phyloP scores from a whole-genome alignment of 2,329 filamentous ascomycete genomes.

The Colletotrichum graminicola region DNA sequence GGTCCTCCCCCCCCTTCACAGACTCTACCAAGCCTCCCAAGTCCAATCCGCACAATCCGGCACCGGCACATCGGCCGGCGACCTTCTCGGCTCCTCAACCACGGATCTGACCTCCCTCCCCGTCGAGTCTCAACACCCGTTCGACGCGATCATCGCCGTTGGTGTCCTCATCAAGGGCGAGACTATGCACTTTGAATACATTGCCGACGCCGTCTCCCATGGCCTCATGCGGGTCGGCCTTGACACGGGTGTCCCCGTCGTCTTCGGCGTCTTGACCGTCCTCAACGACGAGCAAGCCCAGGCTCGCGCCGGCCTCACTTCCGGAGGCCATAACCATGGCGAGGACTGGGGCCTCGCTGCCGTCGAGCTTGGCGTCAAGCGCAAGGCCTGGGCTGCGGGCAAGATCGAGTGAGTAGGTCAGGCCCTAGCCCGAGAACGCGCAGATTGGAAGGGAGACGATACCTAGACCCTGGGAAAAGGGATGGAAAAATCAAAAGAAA shows the following conservation, averaged over 20 bases:
- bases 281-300: constrained; percentile 89
- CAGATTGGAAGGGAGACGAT: constrained; percentile 31
- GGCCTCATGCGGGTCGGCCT: constrained; percentile 95
- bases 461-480: background rate
- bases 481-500: background rate
- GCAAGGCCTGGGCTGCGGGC: constrained; percentile 84
- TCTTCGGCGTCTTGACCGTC: constrained; percentile 93
- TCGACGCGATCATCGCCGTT: constrained; percentile 95
- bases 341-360: constrained; percentile 96
- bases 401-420: constrained; percentile 62
- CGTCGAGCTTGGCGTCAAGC: constrained; percentile 93
- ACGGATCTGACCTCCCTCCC: constrained; percentile 73
- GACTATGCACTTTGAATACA: constrained; percentile 99
- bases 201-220: constrained; percentile 89
- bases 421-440: constrained; percentile 15
- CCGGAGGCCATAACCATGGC: constrained; percentile 87
- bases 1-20: constrained; percentile 50
- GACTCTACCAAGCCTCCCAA: constrained; percentile 87
- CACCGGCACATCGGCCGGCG: constrained; percentile 74
- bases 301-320: constrained; percentile 81
- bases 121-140: constrained; percentile 66
- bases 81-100: constrained; percentile 78
- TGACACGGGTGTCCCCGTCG: constrained; percentile 87
- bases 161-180: constrained; percentile 98
- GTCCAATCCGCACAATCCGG: constrained; percentile 79